These are phyloP conservation scores for Fusarium guadeloupense DNA, from an alignment of 2,329 filamentous ascomycete species.

Conservation along the genomic window DNA sequence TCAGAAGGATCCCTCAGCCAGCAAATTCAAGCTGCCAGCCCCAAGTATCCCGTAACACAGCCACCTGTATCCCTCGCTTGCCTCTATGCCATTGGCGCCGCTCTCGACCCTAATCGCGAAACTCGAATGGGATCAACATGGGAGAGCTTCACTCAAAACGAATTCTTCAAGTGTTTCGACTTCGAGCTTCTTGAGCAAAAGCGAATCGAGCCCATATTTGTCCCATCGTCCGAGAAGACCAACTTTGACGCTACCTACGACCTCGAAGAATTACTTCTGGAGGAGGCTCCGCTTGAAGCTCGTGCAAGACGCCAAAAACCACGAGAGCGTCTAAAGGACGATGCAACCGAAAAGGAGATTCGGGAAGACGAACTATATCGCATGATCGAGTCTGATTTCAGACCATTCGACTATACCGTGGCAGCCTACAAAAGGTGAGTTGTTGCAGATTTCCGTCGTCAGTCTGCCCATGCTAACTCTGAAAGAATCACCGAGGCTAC, in stretches of 20 bases:
- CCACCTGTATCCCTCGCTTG: slow-evolving; percentile 90
- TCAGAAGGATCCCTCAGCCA: slow-evolving; percentile 82
- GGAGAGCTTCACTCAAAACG: slow-evolving; percentile 84
- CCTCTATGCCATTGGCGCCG: slow-evolving; percentile 84
- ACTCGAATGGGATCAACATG: slow-evolving; percentile 88
- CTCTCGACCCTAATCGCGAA: slow-evolving; percentile 81
- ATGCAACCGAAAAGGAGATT: slow-evolving; percentile 94
- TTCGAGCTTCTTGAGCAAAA: slow-evolving; percentile 87
- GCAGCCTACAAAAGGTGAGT: slow-evolving; percentile 79
- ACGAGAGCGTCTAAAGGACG: slow-evolving; percentile 87
- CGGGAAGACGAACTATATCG: slow-evolving; percentile 92
- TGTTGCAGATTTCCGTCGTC: neutral
- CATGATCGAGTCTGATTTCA: slow-evolving; percentile 93
- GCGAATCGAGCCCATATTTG: slow-evolving; percentile 88
- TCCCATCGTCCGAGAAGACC: slow-evolving; percentile 95
- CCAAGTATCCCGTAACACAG: slow-evolving; percentile 90
- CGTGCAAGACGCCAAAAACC: slow-evolving; percentile 93
- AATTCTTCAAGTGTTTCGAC: slow-evolving; percentile 88
- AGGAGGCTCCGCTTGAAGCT: slow-evolving; percentile 94
- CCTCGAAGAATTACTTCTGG: slow-evolving; percentile 88
- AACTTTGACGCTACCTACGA: slow-evolving; percentile 99
- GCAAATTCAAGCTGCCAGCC: slow-evolving; percentile 81
- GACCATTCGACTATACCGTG: slow-evolving; percentile 93
- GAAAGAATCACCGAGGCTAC: slow-evolving; percentile 51
- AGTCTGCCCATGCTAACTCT: slow-evolving; percentile 27